Base-by-base conservation (phyloP, 2,329 filamentous ascomycete species). In the Fusarium sp. region DNA sequence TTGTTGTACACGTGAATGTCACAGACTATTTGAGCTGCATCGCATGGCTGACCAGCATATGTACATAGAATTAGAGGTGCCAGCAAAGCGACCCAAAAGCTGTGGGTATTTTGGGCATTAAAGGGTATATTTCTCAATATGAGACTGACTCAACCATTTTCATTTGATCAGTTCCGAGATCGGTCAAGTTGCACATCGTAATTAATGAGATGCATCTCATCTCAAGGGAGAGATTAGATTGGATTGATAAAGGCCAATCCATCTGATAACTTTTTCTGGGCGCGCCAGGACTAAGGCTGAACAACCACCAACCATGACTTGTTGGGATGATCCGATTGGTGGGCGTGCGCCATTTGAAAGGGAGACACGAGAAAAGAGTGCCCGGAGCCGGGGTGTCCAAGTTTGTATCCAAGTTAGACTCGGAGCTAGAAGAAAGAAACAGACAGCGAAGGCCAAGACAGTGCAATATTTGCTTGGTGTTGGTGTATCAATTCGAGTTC, bases 171-270 rank as follows among this genome's bases (percentile, higher is more conserved):
- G 51, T 32, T 73, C 73, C 71, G 71, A 73, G 58, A 61, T 71
- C 73, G 73, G 73, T 60, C 46, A n/a, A 12, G 29, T 47, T 59
- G n/a, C 43, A 18, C 34, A 29, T 53, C 59, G 45, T 58, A 49
- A 63, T 64, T 52, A 40, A 34, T 49, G 20, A 29, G 49, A 50
- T 59, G 42, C 63, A 59, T 56, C 68, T 63, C 65, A 71, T 56
- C 59, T 63, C 60, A 71, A 38, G 45, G 60, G 61, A 59, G 67
- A 75, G 74, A 75, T 76, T 76, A 76, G 74, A 76, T 76, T 67
- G 69, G 74, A 76, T 76, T 76, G 74, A 76, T 76, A 75, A 76
- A 62, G 30, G 29, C 25, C 50, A 50, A 50, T 66, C 52, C 56
- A 71, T 71, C 68, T 71, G 68, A 69, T 71, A 71, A 71, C 51